phyloP scores from a whole-genome alignment of 116 monocot genomes.

The Cymodocea nodosa region DNA sequence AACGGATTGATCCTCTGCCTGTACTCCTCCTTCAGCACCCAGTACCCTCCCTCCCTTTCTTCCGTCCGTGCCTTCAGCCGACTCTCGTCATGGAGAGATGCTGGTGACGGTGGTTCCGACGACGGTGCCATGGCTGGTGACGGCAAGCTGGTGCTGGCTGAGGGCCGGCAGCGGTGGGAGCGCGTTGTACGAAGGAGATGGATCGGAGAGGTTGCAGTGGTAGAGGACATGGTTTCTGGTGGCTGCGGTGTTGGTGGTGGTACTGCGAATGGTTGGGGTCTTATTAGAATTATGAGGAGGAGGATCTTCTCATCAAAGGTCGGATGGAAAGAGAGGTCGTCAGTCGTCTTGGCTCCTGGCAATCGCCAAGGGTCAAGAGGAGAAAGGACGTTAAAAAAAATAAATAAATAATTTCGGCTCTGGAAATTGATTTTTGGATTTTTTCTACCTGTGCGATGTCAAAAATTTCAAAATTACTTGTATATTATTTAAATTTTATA shows the following conservation, averaged over 20 bases:
- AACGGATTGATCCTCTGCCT: conserved; percentile 57
- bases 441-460: too few relatives aligned
- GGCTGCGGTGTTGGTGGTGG: conserved; percentile 1
- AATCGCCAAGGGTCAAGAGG: neutral
- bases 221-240: too few relatives aligned
- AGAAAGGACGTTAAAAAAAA: too few relatives aligned
- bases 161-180: neutral
- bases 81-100: neutral
- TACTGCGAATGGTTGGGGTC: neutral
- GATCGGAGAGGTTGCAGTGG: neutral
- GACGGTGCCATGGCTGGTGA: conserved; percentile 1
- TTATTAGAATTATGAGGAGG: neutral
- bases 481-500: too few relatives aligned
- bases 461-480: too few relatives aligned
- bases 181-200: neutral
- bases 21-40: conserved; percentile 78
- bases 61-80: conserved; percentile 71
- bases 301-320: too few relatives aligned
- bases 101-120: neutral
- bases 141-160: neutral
- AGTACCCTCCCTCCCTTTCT: conserved; percentile 54
- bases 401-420: too few relatives aligned
- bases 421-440: too few relatives aligned
- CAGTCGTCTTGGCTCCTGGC: conserved; percentile 3
- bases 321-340: neutral